These are phyloP conservation scores for Eucalyptus erythrocorys DNA, from an alignment of 345 rosid species.

Conservation along the genomic window DNA sequence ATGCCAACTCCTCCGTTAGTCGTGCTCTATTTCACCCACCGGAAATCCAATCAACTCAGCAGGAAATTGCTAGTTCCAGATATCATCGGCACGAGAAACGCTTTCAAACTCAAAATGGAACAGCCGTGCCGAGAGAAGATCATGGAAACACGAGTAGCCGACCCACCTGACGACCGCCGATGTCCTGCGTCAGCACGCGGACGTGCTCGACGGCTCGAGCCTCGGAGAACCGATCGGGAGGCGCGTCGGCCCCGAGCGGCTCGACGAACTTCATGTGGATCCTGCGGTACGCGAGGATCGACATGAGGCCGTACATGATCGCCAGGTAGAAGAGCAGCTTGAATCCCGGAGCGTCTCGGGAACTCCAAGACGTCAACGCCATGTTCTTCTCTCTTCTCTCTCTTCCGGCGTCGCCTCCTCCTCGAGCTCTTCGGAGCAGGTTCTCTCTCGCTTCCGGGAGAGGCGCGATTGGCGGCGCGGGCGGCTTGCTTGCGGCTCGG, in stretches of 20 bases:
- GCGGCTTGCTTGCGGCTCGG: background rate
- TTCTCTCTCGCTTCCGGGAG: background rate
- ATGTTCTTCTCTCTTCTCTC: background rate
- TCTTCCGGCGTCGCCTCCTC: background rate
- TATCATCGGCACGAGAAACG: background rate
- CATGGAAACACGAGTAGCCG: background rate
- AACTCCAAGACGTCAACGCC: slow-evolving; percentile 35
- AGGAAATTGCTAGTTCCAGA: background rate
- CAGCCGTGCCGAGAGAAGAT: background rate
- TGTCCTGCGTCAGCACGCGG: slow-evolving; percentile 58
- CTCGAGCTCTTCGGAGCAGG: background rate
- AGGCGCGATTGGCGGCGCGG: background rate
- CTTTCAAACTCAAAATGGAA: background rate
- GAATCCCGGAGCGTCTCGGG: slow-evolving; percentile 56
- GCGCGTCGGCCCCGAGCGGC: slow-evolving; percentile 70
- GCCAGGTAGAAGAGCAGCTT: slow-evolving; percentile 41
- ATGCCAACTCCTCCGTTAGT: background rate
- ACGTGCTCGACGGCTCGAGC: slow-evolving; percentile 86
- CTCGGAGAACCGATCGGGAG: slow-evolving; percentile 88
- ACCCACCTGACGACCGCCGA: slow-evolving; percentile 85
- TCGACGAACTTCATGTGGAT: slow-evolving; percentile 50
- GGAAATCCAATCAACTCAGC: background rate
- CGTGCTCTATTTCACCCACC: background rate
- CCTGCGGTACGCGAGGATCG: slow-evolving; percentile 39
- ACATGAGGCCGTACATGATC: slow-evolving; percentile 53